Conservation (phyloP, 2,329 filamentous ascomycete genomes). For the Domatiomyces globalis region DNA sequence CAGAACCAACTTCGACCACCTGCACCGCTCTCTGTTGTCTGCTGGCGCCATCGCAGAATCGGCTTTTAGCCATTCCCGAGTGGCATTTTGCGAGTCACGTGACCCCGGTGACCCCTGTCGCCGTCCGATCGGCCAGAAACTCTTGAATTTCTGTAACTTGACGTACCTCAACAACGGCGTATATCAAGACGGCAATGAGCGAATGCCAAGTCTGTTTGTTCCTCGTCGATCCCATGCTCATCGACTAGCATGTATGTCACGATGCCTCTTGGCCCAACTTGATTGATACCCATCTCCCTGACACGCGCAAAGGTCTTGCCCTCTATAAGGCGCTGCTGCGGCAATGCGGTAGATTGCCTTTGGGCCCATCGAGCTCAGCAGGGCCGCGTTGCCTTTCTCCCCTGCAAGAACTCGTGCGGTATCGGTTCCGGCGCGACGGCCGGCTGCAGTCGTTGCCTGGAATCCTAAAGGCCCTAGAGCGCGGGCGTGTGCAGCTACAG, state of each 20-base stretch:
- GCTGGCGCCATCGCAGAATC: too few species aligned
- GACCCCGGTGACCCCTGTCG: neutral
- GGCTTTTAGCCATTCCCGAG: too few species aligned
- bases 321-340: slow-evolving; percentile 33
- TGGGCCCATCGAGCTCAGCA: slow-evolving; percentile 4
- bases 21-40: too few species aligned
- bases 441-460: slow-evolving; percentile 27
- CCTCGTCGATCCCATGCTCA: slow-evolving; percentile 27
- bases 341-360: slow-evolving; percentile 25
- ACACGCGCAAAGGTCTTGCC: slow-evolving; percentile 24
- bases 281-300: neutral
- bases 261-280: neutral
- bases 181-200: slow-evolving; percentile 11
- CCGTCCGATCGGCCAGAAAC: neutral
- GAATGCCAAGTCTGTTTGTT: slow-evolving; percentile 26
- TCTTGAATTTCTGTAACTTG: neutral
- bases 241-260: slow-evolving; percentile 30
- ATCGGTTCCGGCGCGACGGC: slow-evolving; percentile 28
- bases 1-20: neutral
- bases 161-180: neutral
- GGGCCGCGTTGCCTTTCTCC: slow-evolving; percentile 8
- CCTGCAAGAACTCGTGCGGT: slow-evolving; percentile 22
- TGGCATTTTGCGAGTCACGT: neutral
- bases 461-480: slow-evolving; percentile 26
- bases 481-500: slow-evolving; percentile 26